Base-by-base conservation (phyloP, 2,329 filamentous ascomycete genomes). In the Monosporascus sp. region DNA sequence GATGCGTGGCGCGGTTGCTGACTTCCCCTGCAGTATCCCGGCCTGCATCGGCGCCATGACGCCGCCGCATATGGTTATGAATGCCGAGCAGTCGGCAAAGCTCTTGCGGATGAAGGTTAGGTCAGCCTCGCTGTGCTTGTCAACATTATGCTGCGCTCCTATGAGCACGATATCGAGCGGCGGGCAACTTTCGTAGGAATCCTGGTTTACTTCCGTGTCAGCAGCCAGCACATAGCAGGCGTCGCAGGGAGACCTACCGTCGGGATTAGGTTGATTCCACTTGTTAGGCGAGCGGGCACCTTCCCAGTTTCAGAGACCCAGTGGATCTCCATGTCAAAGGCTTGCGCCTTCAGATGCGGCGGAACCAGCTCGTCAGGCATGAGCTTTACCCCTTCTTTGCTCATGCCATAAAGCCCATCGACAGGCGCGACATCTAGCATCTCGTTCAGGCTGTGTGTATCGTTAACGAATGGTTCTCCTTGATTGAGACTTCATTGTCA, bases 101-200 rank as follows among this genome's bases (percentile, higher is more conserved):
- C 60, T 52, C 53, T 72, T 70, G 47, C 67, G 69, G 39, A 74
- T 56, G 55, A 68, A 75, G 7, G 58, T 61, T 2, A 70, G 54
- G 50, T 75, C 73, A 5, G 58, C 54, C 9, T 65, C 61, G n/a
- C 48, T 71, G 3, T 62, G 59, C 5, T 56, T 52, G 50, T 75
- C 70, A 2, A 39, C 47, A 1, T 55, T 4, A 14, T 61, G 38
- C 37, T 67, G 60, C 6, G 73, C 73, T 1, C 73, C 72, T 51
- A 75, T 70, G 44, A 75, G 63, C 18, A 69, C 67, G 48, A 75
- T 68, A 53, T 76, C 73, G 6, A 76, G 63, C 1, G 64, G 56
- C 0, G 72, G 72, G 45, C 72, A 74, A 1, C 64, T 65, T 3
- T 65, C 65, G 27, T 74, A 75, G 0, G 68, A 68, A 55, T 75